A percentile compares a stretch with the other conserved stretches of the same genome.
Evolutionary conservation across 139 green algal species (phyloP).

Genomic region (Coelastrella sp.): DNA sequence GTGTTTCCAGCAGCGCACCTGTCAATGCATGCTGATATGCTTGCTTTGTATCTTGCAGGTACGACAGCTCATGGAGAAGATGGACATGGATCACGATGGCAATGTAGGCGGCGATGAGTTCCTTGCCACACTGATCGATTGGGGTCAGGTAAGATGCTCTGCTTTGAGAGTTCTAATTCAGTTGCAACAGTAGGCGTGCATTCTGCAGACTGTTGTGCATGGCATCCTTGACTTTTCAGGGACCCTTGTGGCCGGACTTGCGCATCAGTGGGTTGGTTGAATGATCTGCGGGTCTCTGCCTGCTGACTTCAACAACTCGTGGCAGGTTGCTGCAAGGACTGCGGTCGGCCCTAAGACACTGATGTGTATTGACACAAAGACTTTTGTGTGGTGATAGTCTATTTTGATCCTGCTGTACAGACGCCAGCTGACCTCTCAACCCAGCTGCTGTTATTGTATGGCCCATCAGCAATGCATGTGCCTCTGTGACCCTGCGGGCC

Average conservation of each 20-base stretch:
- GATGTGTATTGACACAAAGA: no score
- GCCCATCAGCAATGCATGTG: background rate
- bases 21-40: background rate
- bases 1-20: background rate
- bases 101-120: conserved; percentile 86
- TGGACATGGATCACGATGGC: conserved; percentile 82
- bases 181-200: no score
- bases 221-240: no score
- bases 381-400: conserved; percentile 84
- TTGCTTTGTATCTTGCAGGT: conserved; percentile 66
- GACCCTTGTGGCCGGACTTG: no score
- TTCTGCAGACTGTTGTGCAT: no score
- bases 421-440: conserved; percentile 36
- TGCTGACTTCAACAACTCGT: no score
- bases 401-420: conserved; percentile 89
- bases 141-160: conserved; percentile 54
- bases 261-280: no score
- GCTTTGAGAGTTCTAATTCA: background rate
- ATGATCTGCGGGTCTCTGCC: no score
- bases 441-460: background rate
- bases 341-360: no score
- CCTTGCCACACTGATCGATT: conserved; percentile 89
- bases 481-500: background rate
- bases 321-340: no score
- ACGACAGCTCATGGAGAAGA: conserved; percentile 53